These are phyloP conservation scores for Neonectria ditissima DNA, from an alignment of 2,329 filamentous ascomycete genomes.

Conservation along the genomic window DNA sequence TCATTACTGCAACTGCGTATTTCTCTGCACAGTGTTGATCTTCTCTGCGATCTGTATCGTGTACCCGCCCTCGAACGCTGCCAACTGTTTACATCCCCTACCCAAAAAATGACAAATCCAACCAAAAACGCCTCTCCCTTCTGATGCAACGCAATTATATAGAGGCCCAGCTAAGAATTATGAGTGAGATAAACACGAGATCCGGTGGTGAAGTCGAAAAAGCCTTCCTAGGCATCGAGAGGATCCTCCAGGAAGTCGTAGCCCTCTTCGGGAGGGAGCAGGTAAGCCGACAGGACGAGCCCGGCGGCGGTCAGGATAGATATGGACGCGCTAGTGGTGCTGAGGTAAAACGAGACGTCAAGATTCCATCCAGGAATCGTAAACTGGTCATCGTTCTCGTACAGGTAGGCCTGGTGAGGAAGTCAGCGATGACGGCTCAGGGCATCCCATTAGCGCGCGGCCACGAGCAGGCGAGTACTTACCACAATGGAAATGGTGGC, in stretches of 20 bases:
- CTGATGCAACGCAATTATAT: background rate
- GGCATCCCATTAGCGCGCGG: no score
- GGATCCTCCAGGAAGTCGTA: conserved; percentile 77
- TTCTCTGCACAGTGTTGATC: conserved; percentile 15
- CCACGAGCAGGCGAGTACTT: no score
- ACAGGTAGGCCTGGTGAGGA: conserved; percentile 77
- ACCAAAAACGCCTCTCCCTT: conserved; percentile 23
- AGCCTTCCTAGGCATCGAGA: conserved; percentile 60
- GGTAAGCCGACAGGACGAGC: conserved; percentile 74
- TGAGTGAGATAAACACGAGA: background rate
- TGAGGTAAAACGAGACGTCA: conserved; percentile 82
- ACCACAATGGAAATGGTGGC: conserved; percentile 87
- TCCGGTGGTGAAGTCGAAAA: conserved; percentile 3
- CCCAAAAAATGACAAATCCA: conserved; percentile 1
- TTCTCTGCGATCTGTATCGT: background rate
- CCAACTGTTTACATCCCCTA: background rate
- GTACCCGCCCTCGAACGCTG: conserved; percentile 5
- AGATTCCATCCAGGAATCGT: conserved; percentile 82
- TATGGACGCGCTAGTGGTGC: conserved; percentile 66
- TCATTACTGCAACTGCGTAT: conserved; percentile 10
- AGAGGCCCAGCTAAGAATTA: conserved; percentile 6
- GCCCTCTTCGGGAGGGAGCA: conserved; percentile 83
- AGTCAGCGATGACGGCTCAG: conserved; percentile 18
- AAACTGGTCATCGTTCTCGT: conserved; percentile 86
- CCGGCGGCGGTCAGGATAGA: conserved; percentile 66